Conservation (phyloP, 176 grass and related monocot species). For the Otatea glauca region DNA sequence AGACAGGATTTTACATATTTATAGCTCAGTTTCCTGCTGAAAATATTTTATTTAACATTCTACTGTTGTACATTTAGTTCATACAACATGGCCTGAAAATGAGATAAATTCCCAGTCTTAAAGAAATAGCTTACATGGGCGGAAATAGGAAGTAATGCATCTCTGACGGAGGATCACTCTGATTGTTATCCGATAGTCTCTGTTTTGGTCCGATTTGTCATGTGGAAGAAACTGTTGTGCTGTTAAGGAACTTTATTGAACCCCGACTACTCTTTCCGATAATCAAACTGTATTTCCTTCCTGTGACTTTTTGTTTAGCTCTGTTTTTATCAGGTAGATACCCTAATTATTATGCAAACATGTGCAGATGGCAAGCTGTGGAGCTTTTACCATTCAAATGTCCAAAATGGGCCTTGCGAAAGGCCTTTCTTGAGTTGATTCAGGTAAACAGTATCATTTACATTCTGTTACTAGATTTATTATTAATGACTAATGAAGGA, state of each 20-base stretch:
- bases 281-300: constrained; percentile 17
- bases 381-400: constrained; percentile 6
- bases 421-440: constrained; percentile 7
- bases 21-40: neutral
- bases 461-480: neutral
- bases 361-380: neutral
- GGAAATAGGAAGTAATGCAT: constrained; percentile 15
- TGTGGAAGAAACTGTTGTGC: neutral
- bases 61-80: constrained; percentile 32
- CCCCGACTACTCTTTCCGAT: neutral
- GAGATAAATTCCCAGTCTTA: neutral
- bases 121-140: neutral
- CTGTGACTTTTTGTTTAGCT: neutral
- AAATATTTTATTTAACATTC: constrained; percentile 29
- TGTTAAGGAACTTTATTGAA: constrained; percentile 28
- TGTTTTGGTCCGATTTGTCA: neutral
- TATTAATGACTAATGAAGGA: neutral
- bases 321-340: constrained; percentile 12
- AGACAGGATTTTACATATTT: constrained; percentile 20
- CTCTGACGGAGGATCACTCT: neutral
- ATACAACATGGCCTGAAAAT: constrained; percentile 1
- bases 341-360: neutral
- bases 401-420: neutral
- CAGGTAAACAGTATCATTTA: constrained; percentile 9
- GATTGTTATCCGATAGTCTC: constrained; percentile 13